These are phyloP conservation scores for Gypsophila paniculata DNA, from an alignment of 179 eudicot species.

Conservation along the genomic window DNA sequence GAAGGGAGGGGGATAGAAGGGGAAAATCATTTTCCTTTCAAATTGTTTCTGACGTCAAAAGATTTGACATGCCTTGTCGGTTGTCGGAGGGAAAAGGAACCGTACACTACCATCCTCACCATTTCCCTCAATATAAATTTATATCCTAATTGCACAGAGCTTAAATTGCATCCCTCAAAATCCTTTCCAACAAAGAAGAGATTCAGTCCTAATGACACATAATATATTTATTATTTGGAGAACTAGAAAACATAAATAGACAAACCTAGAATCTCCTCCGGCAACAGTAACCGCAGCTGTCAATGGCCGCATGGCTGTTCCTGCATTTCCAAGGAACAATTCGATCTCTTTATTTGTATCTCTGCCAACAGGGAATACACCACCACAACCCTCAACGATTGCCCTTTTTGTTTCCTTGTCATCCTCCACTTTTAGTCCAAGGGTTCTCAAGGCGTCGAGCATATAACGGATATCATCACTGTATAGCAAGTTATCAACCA, in stretches of 20 bases:
- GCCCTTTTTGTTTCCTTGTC: conserved; percentile 61
- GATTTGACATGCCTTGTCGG: no score
- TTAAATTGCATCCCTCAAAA: no score
- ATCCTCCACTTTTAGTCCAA: conserved; percentile 82
- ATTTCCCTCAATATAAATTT: no score
- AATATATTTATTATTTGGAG: no score
- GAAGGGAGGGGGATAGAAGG: no score
- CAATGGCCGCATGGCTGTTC: conserved; percentile 98
- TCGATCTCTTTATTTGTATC: conserved; percentile 59
- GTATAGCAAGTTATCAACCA: conserved; percentile 81
- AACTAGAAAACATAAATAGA: conserved; percentile 2
- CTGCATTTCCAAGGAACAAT: conserved; percentile 97
- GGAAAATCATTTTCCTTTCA: no score
- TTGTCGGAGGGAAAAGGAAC: no score
- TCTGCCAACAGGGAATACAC: conserved; percentile 78
- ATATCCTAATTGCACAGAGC: no score
- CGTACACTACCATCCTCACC: no score
- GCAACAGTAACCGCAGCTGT: conserved; percentile 98
- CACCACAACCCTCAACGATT: conserved; percentile 85
- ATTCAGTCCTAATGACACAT: no score
- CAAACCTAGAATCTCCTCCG: conserved; percentile 89
- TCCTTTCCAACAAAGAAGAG: neutral
- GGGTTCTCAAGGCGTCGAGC: conserved; percentile 94
- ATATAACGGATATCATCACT: conserved; percentile 95
- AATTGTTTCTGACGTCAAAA: no score